Evolutionary conservation across 2,329 filamentous ascomycete species (phyloP), one percentile per base, ranked within the genome.

Genomic region (Colletotrichum acutatum): DNA sequence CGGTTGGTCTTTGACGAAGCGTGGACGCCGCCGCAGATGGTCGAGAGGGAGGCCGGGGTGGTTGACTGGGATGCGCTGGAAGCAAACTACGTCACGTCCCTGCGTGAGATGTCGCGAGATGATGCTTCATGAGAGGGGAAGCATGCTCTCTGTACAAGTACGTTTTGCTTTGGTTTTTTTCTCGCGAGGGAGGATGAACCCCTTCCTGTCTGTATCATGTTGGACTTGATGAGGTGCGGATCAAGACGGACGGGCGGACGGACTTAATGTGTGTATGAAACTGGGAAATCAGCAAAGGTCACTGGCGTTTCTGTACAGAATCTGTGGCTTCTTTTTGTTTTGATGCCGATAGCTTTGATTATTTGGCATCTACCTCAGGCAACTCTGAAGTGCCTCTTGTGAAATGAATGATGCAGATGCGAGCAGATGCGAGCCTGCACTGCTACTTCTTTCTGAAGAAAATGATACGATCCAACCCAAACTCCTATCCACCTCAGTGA

Each of bases 41-140:
- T 52, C 22, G 66, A 75, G 49, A 70, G 73, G 34, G 42, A 61
- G 22, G 62, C 64, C 16, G 74, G 73, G 3, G 70, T 68, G 30
- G 73, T 75, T 19, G 70, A 75, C 66, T 74, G 72, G 74, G 62
- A 65, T 49, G 73, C 73, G 32, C 57, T 75, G 74, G 69, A 75
- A 68, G 71, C 67, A 57, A 75, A 75, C 66, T 75, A 75, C 56
- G 69, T 46, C 53, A 59, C 22, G 34, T 60, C 70, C 14, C 59
- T 66, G 37, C 28, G 19, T 6, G 69, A 65, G 26, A 66, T 60
- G 62, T 67, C 58, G 28, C 61, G 59, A 63, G 19, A n/a, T 12
- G 56, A 16, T n/a, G 19, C 5, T 42, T 19, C 37, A 19, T 42
- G 37, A 16, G 37, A 42, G 16, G 19, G 6, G 19, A 19, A 6